Evolutionary conservation across 116 monocot species (phyloP).

Genomic region (Dioscorea cayenensis): DNA sequence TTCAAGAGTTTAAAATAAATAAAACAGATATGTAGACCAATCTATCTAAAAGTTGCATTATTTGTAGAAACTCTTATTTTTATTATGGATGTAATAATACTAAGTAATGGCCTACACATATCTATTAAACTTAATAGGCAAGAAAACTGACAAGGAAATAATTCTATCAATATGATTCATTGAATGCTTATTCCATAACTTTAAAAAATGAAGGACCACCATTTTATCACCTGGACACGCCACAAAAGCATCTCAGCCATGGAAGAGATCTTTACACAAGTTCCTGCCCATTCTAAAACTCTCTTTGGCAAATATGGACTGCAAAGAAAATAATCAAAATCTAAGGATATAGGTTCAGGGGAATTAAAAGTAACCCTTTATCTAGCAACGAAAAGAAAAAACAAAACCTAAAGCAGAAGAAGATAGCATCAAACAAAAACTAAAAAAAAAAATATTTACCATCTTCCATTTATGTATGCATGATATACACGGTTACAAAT

Average conservation of each 20-base stretch:
- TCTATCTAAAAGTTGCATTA: too few relatives aligned
- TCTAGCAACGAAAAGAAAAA: not conserved
- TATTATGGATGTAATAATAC: too few relatives aligned
- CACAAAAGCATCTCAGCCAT: conserved; percentile 58
- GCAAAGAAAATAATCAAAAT: conserved; percentile 5
- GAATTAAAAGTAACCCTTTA: not conserved
- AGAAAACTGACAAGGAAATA: not conserved
- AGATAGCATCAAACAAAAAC: conserved; percentile 1
- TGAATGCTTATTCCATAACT: not conserved
- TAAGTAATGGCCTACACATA: not conserved
- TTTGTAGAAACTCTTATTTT: too few relatives aligned
- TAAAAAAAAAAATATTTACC: conserved; percentile 39
- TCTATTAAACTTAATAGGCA: not conserved
- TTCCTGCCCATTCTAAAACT: conserved; percentile 39
- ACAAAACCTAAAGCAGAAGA: not conserved
- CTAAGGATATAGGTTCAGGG: too few relatives aligned
- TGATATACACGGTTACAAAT: conserved; percentile 34
- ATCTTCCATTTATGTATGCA: conserved; percentile 52
- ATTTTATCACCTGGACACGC: conserved; percentile 65
- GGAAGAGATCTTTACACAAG: conserved; percentile 60
- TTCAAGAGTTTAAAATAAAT: too few relatives aligned
- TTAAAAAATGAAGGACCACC: not conserved
- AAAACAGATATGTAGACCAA: too few relatives aligned
- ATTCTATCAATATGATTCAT: not conserved
- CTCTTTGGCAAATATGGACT: conserved; percentile 49